phyloP scores from a whole-genome alignment of 306 rosid species.

The Styphnolobium japonicum region DNA sequence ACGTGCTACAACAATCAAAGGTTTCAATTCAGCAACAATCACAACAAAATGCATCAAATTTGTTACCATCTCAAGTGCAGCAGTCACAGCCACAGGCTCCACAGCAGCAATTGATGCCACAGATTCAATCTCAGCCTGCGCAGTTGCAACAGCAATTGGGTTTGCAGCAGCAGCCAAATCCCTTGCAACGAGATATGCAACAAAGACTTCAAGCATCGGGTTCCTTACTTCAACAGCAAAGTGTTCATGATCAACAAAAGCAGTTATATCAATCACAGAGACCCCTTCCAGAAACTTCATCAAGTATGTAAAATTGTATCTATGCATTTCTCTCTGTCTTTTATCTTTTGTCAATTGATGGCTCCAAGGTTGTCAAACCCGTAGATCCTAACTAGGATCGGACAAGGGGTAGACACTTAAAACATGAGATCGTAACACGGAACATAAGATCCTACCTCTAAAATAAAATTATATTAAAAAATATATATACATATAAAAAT shows the following conservation, averaged over 20 bases:
- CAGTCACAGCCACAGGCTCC: conserved; percentile 72
- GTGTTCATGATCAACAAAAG: conserved; percentile 83
- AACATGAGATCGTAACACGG: not conserved
- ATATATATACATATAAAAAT: not conserved
- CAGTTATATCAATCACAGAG: conserved; percentile 86
- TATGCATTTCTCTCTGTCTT: conserved; percentile 7
- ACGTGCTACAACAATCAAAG: conserved; percentile 71
- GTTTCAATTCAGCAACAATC: conserved; percentile 67
- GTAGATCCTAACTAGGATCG: not conserved
- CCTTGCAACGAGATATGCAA: conserved; percentile 77
- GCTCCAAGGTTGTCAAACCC: not conserved
- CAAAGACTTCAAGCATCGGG: conserved; percentile 82
- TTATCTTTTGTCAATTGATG: not conserved
- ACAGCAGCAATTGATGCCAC: conserved; percentile 82
- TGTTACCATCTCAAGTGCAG: conserved; percentile 73
- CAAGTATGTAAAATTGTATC: conserved; percentile 54
- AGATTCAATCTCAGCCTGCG: conserved; percentile 83
- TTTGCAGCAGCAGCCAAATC: conserved; percentile 79
- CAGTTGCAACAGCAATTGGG: conserved; percentile 82
- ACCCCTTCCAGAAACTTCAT: conserved; percentile 77
- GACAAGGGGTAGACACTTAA: not conserved
- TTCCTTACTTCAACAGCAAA: conserved; percentile 71
- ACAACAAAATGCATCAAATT: conserved; percentile 64
- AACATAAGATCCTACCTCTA: not conserved
- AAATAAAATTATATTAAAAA: not conserved